Conservation (phyloP, 1,284 basidiomycete genomes). For the Microbotryomycetes sp. region DNA sequence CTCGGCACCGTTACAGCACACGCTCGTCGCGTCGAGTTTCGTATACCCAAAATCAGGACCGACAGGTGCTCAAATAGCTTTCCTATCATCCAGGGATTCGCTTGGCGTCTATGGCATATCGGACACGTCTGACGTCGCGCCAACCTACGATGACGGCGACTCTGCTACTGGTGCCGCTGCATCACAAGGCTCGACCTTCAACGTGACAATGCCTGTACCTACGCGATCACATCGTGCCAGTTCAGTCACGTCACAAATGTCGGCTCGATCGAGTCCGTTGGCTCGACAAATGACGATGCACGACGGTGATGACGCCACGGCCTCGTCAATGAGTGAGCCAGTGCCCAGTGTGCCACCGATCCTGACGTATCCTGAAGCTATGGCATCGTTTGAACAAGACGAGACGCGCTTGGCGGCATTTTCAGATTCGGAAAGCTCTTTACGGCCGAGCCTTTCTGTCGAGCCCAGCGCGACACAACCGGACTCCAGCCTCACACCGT, state of each 20-base stretch:
- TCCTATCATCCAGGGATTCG: slow-evolving; percentile 24
- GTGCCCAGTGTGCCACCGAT: neutral
- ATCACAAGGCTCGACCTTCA: too few species aligned
- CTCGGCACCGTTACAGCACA: slow-evolving; percentile 19
- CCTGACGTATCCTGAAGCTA: neutral
- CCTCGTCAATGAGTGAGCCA: neutral
- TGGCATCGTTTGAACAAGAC: too few species aligned
- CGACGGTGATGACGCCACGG: neutral
- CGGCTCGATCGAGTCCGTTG: neutral
- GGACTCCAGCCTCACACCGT: too few species aligned
- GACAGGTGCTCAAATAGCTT: slow-evolving; percentile 21
- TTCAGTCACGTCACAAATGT: neutral
- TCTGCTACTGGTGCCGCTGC: too few species aligned
- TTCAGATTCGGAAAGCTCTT: too few species aligned
- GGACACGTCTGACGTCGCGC: neutral
- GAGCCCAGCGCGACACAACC: too few species aligned
- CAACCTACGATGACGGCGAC: neutral
- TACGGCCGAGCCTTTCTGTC: too few species aligned
- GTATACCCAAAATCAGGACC: slow-evolving; percentile 18
- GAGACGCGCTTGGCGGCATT: too few species aligned
- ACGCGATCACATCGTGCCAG: neutral
- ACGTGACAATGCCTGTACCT: too few species aligned
- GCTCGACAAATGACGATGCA: neutral
- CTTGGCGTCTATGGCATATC: slow-evolving; percentile 21
- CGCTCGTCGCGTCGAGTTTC: slow-evolving; percentile 26